Conservation (phyloP, 2,329 filamentous ascomycete genomes). For the Thielaviopsis euricoi region DNA sequence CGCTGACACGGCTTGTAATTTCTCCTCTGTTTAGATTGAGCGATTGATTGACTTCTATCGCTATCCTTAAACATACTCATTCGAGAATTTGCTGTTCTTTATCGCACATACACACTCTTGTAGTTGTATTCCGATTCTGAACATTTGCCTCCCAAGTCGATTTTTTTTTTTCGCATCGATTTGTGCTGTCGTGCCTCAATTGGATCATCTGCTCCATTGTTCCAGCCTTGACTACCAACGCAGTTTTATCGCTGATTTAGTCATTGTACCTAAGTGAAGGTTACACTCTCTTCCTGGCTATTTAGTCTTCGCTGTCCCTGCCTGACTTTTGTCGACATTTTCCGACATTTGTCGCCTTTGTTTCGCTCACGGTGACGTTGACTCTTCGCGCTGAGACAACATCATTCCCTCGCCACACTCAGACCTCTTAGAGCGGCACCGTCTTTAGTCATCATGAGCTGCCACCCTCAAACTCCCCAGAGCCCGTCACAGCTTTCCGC, state of each 20-base stretch:
- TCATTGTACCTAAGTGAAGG: background rate
- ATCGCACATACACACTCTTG: background rate
- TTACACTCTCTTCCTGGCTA: background rate
- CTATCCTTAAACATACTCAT: background rate
- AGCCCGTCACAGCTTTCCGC: constrained; percentile 47
- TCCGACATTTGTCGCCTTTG: background rate
- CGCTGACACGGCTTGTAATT: constrained; percentile 9
- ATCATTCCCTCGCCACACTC: background rate
- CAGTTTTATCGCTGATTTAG: background rate
- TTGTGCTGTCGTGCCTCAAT: background rate
- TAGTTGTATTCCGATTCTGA: background rate
- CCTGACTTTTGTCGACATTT: background rate
- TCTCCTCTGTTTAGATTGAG: constrained; percentile 9
- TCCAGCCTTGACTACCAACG: background rate
- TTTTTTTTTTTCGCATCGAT: background rate
- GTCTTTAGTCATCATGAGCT: constrained; percentile 39
- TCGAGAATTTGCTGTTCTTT: constrained; percentile 1
- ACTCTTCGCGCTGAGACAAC: background rate
- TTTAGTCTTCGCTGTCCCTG: background rate
- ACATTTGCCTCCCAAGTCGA: background rate
- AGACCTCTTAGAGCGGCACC: background rate
- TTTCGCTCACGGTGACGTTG: background rate
- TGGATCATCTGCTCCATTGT: background rate
- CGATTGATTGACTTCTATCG: constrained; percentile 10
- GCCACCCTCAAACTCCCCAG: constrained; percentile 51